Conservation (phyloP, 768 basidiomycete species). For the Neoboletus subvelutipes region DNA sequence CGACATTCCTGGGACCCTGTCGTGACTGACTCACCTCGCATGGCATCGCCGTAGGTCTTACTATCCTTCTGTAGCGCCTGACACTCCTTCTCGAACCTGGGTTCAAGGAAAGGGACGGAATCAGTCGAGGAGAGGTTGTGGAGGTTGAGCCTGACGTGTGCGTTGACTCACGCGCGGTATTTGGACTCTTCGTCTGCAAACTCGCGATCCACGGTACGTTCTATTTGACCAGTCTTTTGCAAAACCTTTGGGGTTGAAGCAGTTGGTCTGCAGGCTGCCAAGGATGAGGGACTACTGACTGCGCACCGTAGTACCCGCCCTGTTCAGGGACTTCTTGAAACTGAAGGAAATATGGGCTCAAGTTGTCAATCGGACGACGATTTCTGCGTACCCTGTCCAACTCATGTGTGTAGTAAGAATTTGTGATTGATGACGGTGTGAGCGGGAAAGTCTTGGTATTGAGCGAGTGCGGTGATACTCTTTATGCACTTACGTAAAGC, state of each 20-base stretch:
- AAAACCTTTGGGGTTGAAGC: conserved; percentile 56
- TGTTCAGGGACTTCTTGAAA: conserved; percentile 91
- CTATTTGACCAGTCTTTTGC: conserved; percentile 98
- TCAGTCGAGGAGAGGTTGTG: conserved; percentile 3
- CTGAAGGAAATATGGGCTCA: conserved; percentile 37
- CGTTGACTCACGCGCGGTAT: conserved; percentile 70
- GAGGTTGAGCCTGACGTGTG: neutral
- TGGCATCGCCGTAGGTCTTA: conserved; percentile 92
- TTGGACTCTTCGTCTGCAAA: conserved; percentile 91
- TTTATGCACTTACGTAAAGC: conserved; percentile 19
- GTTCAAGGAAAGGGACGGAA: neutral
- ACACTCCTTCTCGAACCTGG: conserved; percentile 95
- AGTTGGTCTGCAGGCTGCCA: conserved; percentile 2
- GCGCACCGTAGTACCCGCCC: conserved; percentile 85
- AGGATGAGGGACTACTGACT: conserved; percentile 11
- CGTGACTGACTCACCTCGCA: conserved; percentile 63
- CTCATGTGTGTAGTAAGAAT: conserved; percentile 38
- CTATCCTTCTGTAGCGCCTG: conserved; percentile 91
- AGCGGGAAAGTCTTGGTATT: neutral
- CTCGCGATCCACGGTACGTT: conserved; percentile 91
- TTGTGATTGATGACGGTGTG: neutral
- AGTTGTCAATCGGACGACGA: neutral
- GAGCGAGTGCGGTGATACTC: neutral
- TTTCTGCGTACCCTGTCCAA: conserved; percentile 48
- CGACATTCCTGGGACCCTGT: neutral